Evolutionary conservation across 2,329 filamentous ascomycete genomes (phyloP).

Genomic region (Ceratocystis smalleyi): DNA sequence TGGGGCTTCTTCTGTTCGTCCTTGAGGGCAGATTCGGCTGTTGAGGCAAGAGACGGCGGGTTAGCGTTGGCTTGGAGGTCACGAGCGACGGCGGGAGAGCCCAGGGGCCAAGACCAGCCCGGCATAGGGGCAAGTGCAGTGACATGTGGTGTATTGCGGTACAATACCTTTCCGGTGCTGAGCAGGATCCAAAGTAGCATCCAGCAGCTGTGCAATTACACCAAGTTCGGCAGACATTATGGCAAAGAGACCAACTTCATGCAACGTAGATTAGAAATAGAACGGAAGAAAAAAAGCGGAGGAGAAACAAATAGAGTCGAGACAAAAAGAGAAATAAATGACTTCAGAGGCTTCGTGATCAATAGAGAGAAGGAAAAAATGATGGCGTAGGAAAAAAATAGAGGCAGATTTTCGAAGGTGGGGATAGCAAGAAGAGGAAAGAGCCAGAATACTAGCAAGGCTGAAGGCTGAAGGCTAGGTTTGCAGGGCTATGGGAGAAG

Average conservation of each 20-base stretch:
- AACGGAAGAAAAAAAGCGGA: background rate
- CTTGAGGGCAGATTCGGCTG: conserved; percentile 70
- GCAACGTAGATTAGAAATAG: conserved; percentile 11
- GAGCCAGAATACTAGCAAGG: background rate
- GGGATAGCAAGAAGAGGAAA: background rate
- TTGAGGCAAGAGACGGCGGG: conserved; percentile 10
- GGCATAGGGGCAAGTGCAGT: background rate
- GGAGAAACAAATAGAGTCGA: background rate
- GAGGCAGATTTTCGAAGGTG: conserved; percentile 5
- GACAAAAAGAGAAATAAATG: background rate
- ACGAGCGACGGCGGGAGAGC: background rate
- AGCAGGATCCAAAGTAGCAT: conserved; percentile 75
- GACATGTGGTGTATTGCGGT: conserved; percentile 21
- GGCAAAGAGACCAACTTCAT: conserved; percentile 1
- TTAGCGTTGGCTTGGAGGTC: background rate
- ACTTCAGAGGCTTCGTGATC: conserved; percentile 7
- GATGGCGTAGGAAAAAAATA: background rate
- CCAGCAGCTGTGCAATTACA: conserved; percentile 63
- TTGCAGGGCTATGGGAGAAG: background rate
- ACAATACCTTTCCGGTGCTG: conserved; percentile 71
- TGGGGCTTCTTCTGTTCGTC: conserved; percentile 66
- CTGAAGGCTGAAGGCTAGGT: conserved; percentile 13
- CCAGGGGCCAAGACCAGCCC: background rate
- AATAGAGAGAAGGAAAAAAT: background rate
- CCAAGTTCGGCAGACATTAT: conserved; percentile 43